Percentiles rank a stretch among this genome's conserved stretches.
Evolutionary conservation across 2,329 filamentous ascomycete species (phyloP).

Genomic region (Colletotrichum endophyticum): DNA sequence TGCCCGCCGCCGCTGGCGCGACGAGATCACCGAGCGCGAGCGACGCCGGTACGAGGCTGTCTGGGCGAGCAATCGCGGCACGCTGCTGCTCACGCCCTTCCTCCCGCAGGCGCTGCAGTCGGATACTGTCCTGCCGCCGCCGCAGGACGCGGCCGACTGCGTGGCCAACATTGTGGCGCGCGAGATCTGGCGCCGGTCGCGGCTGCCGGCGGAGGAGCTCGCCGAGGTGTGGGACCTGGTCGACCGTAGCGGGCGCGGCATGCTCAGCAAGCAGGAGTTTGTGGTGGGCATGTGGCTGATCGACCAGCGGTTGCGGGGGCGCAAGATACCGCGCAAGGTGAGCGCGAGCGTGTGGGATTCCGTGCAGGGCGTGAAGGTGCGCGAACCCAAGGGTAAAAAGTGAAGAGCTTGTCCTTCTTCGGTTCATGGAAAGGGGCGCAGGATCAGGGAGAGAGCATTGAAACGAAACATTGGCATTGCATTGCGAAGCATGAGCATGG

Average conservation of each 20-base stretch:
- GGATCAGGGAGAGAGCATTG: not conserved
- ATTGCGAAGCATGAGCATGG: not conserved
- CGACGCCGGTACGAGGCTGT: slow-evolving; percentile 83
- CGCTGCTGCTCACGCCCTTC: slow-evolving; percentile 41
- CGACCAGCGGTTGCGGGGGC: slow-evolving; percentile 78
- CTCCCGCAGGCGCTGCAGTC: not conserved
- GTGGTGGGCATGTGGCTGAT: slow-evolving; percentile 85
- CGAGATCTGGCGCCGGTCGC: slow-evolving; percentile 77
- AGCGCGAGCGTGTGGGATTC: slow-evolving; percentile 79
- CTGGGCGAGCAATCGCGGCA: slow-evolving; percentile 81
- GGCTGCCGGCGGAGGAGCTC: slow-evolving; percentile 71
- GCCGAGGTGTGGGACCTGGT: slow-evolving; percentile 81
- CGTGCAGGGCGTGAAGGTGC: slow-evolving; percentile 53
- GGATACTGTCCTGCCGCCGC: not conserved
- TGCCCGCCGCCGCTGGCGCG: slow-evolving; percentile 76
- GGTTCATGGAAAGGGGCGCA: not conserved
- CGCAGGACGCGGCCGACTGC: slow-evolving; percentile 44
- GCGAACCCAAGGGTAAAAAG: slow-evolving; percentile 31
- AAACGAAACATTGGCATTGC: not conserved
- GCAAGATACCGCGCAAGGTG: slow-evolving; percentile 76
- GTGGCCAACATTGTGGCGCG: slow-evolving; percentile 73
- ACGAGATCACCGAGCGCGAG: slow-evolving; percentile 73
- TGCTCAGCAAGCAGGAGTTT: slow-evolving; percentile 73
- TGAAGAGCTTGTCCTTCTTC: not conserved
- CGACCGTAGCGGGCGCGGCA: slow-evolving; percentile 58